These are phyloP conservation scores for Kwoniella dendrophila DNA, from an alignment of 768 basidiomycete species.

Conservation along the genomic window DNA sequence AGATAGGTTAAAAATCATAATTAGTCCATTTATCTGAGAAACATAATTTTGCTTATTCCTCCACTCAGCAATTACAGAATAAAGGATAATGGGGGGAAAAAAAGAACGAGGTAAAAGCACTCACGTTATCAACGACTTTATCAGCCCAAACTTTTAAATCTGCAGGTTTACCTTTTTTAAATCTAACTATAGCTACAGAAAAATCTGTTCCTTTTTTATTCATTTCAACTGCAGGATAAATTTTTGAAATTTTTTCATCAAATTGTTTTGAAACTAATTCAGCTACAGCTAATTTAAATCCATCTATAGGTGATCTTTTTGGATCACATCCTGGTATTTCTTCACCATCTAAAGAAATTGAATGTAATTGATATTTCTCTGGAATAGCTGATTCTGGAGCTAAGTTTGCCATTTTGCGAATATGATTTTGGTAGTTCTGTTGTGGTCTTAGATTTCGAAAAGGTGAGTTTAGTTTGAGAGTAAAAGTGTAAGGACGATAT, in stretches of 20 bases:
- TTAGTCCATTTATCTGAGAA: not conserved
- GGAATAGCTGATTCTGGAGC: constrained; percentile 17
- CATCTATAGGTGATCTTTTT: constrained; percentile 38
- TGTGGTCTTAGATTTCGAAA: not conserved
- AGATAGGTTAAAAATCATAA: not conserved
- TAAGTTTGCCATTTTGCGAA: constrained; percentile 14
- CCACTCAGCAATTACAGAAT: not conserved
- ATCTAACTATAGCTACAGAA: constrained; percentile 86
- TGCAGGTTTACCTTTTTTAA: constrained; percentile 73
- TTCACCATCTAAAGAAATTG: constrained; percentile 26
- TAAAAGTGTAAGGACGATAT: not conserved
- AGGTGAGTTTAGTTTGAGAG: not conserved
- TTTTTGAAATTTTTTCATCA: constrained; percentile 64
- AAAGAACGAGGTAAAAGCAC: constrained; percentile 40
- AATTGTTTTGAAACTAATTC: constrained; percentile 48
- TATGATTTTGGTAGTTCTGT: not conserved
- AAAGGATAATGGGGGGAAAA: not conserved
- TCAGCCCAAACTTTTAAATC: constrained; percentile 68
- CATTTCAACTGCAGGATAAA: constrained; percentile 80
- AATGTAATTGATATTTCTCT: constrained; percentile 36
- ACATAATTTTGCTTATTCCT: not conserved
- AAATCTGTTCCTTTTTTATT: constrained; percentile 95
- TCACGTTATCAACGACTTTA: constrained; percentile 72
- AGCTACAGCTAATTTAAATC: constrained; percentile 45
- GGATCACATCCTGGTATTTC: constrained; percentile 30